Evolutionary conservation across 202 grass and related monocot species (phyloP), one percentile per base, ranked within the genome.

Genomic region (Elaeis oleifera): DNA sequence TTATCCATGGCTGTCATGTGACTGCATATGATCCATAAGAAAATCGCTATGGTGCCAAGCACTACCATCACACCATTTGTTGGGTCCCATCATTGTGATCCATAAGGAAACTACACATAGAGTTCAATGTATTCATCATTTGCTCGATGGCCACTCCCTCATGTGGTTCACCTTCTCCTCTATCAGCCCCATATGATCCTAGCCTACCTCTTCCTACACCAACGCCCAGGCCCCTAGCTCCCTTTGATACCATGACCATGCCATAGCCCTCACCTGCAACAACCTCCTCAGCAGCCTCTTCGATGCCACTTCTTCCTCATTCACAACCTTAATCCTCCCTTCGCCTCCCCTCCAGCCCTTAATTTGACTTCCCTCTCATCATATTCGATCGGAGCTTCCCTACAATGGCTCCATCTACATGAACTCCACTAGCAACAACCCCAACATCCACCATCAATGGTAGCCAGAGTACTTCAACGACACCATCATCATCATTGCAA

Each of bases 181-280:
- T 23, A 23, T 23, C 23, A 2, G 2, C 23, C 23, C 31, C 31
- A 36, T 5, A 36, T 36, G 31, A 6, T 36, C 32, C 6, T 7
- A 5, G 1, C 6, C 76, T 0, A 53, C 20, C 18, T 96, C 88
- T 73, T 32, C 67, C 1, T 96, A 96, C 78, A 84, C 84, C 4
- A 96, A 90, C 61, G 32, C 18, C 56, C 87, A 96, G 79, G 84
- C 79, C 0, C 79, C 91, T 0, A 84, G 91, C 0, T 85, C 85
- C 39, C 84, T 96, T 6, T 96, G 87, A 87, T 78, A 96, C 63
- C 91, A 96, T 50, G 91, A 96, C 67, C 87, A 96, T 60, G 91
- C 91, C 59, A 85, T 96, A 81, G 87, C 87, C 11, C 76, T 96
- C 16, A 90, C 87, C 1, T 87, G 87, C 13, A 63, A 83, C 50